These are phyloP conservation scores for Leccinum boreale DNA, from an alignment of 768 basidiomycete species.

Conservation along the genomic window DNA sequence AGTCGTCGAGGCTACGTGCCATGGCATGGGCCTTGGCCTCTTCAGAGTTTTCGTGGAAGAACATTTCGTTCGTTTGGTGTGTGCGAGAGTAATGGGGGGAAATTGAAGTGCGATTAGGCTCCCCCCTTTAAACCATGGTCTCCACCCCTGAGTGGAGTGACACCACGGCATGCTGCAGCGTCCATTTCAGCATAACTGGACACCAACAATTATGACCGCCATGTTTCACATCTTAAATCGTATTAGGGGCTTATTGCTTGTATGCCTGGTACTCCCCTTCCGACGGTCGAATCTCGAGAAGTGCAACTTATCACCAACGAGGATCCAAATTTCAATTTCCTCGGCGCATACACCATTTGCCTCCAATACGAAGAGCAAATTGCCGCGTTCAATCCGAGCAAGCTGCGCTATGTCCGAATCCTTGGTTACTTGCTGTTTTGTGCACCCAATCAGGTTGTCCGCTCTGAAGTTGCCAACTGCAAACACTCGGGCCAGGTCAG, in stretches of 20 bases:
- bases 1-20: not conserved
- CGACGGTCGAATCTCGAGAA: not conserved
- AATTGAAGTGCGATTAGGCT: not conserved
- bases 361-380: not conserved
- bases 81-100: not conserved
- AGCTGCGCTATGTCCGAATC: not conserved
- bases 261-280: not conserved
- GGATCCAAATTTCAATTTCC: not conserved
- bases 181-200: too few relatives aligned
- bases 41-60: constrained; percentile 19
- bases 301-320: not conserved
- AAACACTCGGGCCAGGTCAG: not conserved
- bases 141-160: not conserved
- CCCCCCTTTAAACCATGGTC: not conserved
- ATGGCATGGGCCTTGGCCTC: constrained; percentile 24
- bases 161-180: not conserved
- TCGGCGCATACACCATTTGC: constrained; percentile 1
- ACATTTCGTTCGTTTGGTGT: constrained; percentile 14
- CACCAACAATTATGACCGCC: too few relatives aligned
- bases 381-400: not conserved
- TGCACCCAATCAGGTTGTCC: not conserved
- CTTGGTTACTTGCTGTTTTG: constrained; percentile 6
- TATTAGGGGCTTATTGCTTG: too few relatives aligned
- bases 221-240: too few relatives aligned
- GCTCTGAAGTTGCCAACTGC: not conserved